phyloP scores from a whole-genome alignment of 1,284 basidiomycete genomes.

The Testicularia cyperi region DNA sequence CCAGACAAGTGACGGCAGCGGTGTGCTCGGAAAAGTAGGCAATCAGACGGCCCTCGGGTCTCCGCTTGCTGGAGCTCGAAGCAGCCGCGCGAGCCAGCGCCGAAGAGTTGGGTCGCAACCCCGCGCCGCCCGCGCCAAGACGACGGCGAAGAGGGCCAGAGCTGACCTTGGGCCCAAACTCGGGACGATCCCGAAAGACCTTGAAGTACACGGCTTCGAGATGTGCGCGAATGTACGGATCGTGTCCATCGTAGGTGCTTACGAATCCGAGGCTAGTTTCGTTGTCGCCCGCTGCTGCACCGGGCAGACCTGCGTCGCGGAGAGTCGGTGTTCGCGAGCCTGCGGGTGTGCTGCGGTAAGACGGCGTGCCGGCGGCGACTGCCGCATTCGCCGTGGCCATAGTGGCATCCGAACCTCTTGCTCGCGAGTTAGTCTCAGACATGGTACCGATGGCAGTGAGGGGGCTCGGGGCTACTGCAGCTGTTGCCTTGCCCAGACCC shows the following conservation, averaged over 20 bases:
- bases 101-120: slow-evolving; percentile 4
- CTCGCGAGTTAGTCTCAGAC: slow-evolving; percentile 33
- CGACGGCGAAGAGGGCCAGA: slow-evolving; percentile 17
- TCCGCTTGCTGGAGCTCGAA: slow-evolving; percentile 39
- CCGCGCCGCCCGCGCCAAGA: too few species aligned
- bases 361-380: slow-evolving; percentile 14
- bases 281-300: slow-evolving; percentile 4
- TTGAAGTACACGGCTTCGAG: slow-evolving; percentile 48
- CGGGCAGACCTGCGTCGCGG: slow-evolving; percentile 12
- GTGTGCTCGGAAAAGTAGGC: slow-evolving; percentile 62
- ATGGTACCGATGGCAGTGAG: slow-evolving; percentile 42
- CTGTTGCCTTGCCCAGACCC: slow-evolving; percentile 37
- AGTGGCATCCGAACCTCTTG: too few species aligned
- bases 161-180: slow-evolving; percentile 29
- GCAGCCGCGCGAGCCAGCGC: slow-evolving; percentile 12
- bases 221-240: slow-evolving; percentile 56
- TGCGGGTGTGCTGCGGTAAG: slow-evolving; percentile 22
- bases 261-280: slow-evolving; percentile 18
- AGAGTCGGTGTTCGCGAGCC: slow-evolving; percentile 33
- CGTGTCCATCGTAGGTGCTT: slow-evolving; percentile 54
- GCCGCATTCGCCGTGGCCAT: slow-evolving; percentile 17
- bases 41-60: slow-evolving; percentile 53
- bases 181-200: slow-evolving; percentile 41
- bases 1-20: slow-evolving; percentile 70
- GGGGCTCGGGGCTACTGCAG: slow-evolving; percentile 34